Evolutionary conservation across 164 flowering plant species (phyloP), one percentile per base, ranked within the genome.

Genomic region (grape (Vitis vinifera)): DNA sequence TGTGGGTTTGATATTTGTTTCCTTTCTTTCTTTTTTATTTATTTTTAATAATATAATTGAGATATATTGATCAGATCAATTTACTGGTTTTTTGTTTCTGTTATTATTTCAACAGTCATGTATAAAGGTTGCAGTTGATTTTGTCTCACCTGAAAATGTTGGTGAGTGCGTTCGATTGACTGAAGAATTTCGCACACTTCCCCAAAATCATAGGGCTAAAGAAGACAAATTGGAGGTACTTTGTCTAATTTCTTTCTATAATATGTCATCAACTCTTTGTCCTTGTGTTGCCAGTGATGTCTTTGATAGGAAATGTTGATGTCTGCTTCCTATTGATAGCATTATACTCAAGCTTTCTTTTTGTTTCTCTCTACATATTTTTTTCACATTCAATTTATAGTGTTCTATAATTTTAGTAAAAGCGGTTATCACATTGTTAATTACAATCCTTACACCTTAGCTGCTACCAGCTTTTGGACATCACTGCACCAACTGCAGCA

Each of bases 101-200:
- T n/a, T 55, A n/a, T 30, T 37, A 1, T 14, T 19, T 59, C 49
- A 3, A 10, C 71, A 80, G 83, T 80, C 83, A 23, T 80, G 83
- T 66, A 75, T 78, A 58, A 77, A 80, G 71, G 84, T 78, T 63
- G 81, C 81, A 49, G 63, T 81, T 27, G 79, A 78, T 65, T 81
- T 81, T 78, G 84, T 81, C 10, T 75, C 84, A 0, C 81, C 84
- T 69, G 84, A 78, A 59, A 77, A 78, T 72, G 63, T 81, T 17
- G 63, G 70, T 12, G 79, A 78, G 71, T 78, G 84, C 62, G 37
- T 75, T 15, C 75, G 77, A 2, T 66, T 81, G 70, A 75, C 81
- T 7, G 75, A 80, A 9, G 84, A 81, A 53, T 81, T 77, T 16
- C 79, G 79, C 2, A 48, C 55, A 8, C 81, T 81, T 70, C 84